Conservation (phyloP, 495 filamentous ascomycete species). For the Filosporella fistucella region DNA sequence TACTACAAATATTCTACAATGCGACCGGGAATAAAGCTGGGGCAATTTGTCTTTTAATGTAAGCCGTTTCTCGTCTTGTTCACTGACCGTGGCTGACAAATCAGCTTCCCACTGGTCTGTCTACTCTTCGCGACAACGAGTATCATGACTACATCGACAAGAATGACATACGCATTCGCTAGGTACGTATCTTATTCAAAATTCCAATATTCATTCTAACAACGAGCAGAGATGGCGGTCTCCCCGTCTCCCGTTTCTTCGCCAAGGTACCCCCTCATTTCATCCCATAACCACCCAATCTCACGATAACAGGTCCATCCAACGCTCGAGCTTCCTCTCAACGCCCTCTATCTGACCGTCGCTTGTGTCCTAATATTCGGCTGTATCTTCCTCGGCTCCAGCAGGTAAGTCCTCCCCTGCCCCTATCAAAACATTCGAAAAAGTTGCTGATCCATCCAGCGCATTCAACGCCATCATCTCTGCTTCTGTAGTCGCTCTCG, state of each 20-base stretch:
- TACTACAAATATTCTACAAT: constrained; percentile 67
- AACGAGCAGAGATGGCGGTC: constrained; percentile 54
- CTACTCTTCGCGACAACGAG: constrained; percentile 66
- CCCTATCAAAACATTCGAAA: not conserved
- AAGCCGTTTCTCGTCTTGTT: constrained; percentile 7
- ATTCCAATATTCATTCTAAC: not conserved
- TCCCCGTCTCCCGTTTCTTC: constrained; percentile 63
- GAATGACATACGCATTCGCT: constrained; percentile 75
- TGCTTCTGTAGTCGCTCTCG: constrained; percentile 65
- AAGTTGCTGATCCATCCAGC: constrained; percentile 28
- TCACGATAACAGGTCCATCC: constrained; percentile 61
- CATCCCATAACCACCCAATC: too few relatives aligned
- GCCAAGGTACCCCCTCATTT: too few relatives aligned
- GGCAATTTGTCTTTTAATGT: constrained; percentile 66
- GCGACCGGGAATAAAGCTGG: constrained; percentile 62
- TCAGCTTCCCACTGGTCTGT: constrained; percentile 63
- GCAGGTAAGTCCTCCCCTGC: constrained; percentile 12
- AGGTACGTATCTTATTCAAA: not conserved
- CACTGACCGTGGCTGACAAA: constrained; percentile 17
- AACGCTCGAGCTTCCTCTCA: constrained; percentile 60
- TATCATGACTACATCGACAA: constrained; percentile 72
- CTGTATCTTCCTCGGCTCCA: constrained; percentile 70
- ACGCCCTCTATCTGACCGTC: constrained; percentile 63
- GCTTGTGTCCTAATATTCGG: constrained; percentile 64
- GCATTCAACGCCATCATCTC: constrained; percentile 67